Percentiles rank a stretch among this genome's conserved stretches.
Conservation (phyloP, 148 eudicot genomes). For the Dianthus caryophyllus region DNA sequence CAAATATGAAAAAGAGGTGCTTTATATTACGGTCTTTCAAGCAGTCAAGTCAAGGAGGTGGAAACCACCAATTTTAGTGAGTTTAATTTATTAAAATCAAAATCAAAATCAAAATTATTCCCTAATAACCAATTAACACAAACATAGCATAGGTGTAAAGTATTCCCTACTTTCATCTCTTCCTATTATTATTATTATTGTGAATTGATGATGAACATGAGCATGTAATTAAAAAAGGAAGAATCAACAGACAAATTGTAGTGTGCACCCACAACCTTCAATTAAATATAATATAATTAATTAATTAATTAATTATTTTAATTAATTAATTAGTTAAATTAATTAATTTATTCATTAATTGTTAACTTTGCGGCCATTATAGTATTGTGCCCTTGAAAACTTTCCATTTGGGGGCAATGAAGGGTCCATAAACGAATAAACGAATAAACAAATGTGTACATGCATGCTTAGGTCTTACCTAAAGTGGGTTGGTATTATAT, state of each 20-base stretch:
- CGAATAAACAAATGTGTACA: not conserved
- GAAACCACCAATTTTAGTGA: constrained; percentile 16
- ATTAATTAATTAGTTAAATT: not conserved
- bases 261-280: constrained; percentile 12
- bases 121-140: constrained; percentile 10
- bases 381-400: not conserved
- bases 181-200: constrained; percentile 10
- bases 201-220: not conserved
- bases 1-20: too few species aligned
- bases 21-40: too few species aligned
- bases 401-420: constrained; percentile 13
- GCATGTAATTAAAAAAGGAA: not conserved
- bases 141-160: constrained; percentile 8
- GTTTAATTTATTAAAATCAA: constrained; percentile 14
- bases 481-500: not conserved
- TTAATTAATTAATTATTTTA: not conserved
- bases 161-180: not conserved
- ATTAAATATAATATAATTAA: too few species aligned
- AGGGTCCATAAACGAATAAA: not conserved
- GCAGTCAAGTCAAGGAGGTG: not conserved
- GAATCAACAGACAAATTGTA: not conserved
- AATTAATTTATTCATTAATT: not conserved
- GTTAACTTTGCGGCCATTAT: not conserved
- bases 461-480: constrained; percentile 6
- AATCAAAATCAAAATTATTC: not conserved